Percentiles rank a stretch among this genome's conserved stretches.
Evolutionary conservation across 78 protist species (phyloP).

Genomic region (Emiliania huxleyi): DNA sequence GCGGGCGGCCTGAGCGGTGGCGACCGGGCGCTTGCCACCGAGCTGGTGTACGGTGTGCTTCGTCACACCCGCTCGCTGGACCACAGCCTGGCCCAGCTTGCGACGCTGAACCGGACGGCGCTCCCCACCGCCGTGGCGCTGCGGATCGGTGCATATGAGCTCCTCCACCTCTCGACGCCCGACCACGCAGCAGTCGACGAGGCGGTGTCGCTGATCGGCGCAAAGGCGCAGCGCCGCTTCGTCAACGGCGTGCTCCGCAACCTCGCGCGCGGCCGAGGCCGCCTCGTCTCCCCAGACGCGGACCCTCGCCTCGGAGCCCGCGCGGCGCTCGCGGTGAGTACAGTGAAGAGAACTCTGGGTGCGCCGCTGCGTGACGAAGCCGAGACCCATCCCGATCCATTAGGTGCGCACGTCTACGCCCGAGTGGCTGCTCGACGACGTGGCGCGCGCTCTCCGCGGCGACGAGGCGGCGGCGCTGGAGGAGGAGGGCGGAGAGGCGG

Average conservation of each 20-base stretch:
- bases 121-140: background rate
- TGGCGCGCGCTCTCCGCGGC: too few relatives aligned
- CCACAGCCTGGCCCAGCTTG: background rate
- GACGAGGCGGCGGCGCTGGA: too few relatives aligned
- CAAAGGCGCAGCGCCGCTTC: background rate
- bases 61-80: background rate
- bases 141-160: conserved; percentile 17
- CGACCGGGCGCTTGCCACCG: background rate
- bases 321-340: too few relatives aligned
- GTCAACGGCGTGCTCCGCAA: background rate
- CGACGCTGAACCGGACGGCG: background rate
- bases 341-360: too few relatives aligned
- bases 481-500: too few relatives aligned
- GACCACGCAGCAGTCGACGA: background rate
- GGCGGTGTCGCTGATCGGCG: background rate
- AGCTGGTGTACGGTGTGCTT: conserved; percentile 1
- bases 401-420: too few relatives aligned
- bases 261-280: background rate
- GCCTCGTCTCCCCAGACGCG: too few relatives aligned
- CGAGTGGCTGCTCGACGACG: too few relatives aligned
- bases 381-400: too few relatives aligned
- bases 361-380: too few relatives aligned
- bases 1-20: too few relatives aligned
- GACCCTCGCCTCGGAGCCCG: too few relatives aligned
- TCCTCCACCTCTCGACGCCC: background rate